A percentile compares a stretch with the other conserved stretches of the same genome.
These are phyloP conservation scores for Xylaria curta DNA, from an alignment of 495 filamentous ascomycete genomes.

Conservation along the genomic window DNA sequence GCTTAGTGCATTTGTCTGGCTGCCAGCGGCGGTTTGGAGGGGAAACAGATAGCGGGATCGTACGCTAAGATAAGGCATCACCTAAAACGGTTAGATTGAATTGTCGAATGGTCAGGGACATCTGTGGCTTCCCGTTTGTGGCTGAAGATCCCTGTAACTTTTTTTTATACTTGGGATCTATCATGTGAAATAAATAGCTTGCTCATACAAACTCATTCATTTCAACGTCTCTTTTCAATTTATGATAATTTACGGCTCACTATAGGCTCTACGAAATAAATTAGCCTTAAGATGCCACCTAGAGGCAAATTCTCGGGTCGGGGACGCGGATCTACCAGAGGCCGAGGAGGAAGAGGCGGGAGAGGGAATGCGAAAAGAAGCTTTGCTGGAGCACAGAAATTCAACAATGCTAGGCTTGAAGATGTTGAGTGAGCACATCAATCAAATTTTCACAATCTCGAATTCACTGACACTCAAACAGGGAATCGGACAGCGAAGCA, in stretches of 20 bases:
- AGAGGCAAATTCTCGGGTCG: slow-evolving; percentile 37
- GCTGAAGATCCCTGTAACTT: slow-evolving; percentile 9
- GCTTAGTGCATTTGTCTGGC: slow-evolving; percentile 31
- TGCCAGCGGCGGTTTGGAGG: slow-evolving; percentile 28
- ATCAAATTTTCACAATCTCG: neutral
- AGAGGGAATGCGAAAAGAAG: slow-evolving; percentile 38
- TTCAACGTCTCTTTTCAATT: neutral
- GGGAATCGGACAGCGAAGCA: slow-evolving; percentile 54
- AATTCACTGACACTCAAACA: slow-evolving; percentile 31
- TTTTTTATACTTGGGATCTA: slow-evolving; percentile 10
- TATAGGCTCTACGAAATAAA: neutral
- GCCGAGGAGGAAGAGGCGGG: slow-evolving; percentile 44
- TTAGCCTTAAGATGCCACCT: slow-evolving; percentile 27
- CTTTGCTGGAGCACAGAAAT: slow-evolving; percentile 29
- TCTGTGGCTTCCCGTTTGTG: slow-evolving; percentile 20
- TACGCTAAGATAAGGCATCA: slow-evolving; percentile 23
- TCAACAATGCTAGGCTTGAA: slow-evolving; percentile 36
- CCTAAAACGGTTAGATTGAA: neutral
- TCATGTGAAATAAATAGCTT: neutral
- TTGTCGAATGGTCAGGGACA: neutral
- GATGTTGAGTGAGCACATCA: slow-evolving; percentile 32
- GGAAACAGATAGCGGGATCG: slow-evolving; percentile 2
- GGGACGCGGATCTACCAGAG: slow-evolving; percentile 33
- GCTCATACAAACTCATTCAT: neutral
- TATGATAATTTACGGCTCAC: neutral